Evolutionary conservation across 805 yeast genomes (phyloP).

Genomic region (Spathaspora sp.): DNA sequence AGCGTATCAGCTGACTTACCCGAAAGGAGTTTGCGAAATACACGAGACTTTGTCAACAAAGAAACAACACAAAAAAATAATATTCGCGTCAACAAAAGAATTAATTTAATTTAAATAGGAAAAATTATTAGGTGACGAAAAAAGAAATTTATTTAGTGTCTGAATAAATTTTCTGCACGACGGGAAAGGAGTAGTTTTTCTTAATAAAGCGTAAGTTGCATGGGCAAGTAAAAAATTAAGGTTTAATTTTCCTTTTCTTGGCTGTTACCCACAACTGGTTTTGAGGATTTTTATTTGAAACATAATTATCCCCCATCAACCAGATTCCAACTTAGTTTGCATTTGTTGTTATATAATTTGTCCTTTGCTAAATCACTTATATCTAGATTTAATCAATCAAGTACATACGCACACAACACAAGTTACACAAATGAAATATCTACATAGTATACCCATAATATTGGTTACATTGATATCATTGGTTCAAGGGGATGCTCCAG

Average conservation of each 20-base stretch:
- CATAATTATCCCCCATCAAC: not conserved
- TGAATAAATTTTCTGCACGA: not conserved
- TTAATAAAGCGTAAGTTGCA: not conserved
- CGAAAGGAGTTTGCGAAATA: not conserved
- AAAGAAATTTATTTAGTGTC: not conserved
- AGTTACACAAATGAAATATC: not conserved
- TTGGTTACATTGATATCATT: not conserved
- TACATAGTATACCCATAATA: not conserved
- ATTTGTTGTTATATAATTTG: too few species aligned
- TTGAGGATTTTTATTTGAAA: not conserved
- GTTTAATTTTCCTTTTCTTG: not conserved
- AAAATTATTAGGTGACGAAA: not conserved
- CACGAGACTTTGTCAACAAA: not conserved
- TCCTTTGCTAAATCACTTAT: too few species aligned
- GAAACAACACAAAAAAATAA: not conserved
- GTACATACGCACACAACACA: too few species aligned
- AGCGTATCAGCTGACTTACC: not conserved
- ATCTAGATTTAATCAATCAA: too few species aligned
- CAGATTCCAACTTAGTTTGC: not conserved
- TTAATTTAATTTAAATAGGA: too few species aligned
- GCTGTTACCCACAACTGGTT: not conserved
- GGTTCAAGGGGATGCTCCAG: not conserved
- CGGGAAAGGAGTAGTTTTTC: not conserved
- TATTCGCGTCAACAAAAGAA: not conserved
- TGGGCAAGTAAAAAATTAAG: too few species aligned